phyloP scores from a whole-genome alignment of 2,329 filamentous ascomycete species.

The Rachicladosporium sp. region DNA sequence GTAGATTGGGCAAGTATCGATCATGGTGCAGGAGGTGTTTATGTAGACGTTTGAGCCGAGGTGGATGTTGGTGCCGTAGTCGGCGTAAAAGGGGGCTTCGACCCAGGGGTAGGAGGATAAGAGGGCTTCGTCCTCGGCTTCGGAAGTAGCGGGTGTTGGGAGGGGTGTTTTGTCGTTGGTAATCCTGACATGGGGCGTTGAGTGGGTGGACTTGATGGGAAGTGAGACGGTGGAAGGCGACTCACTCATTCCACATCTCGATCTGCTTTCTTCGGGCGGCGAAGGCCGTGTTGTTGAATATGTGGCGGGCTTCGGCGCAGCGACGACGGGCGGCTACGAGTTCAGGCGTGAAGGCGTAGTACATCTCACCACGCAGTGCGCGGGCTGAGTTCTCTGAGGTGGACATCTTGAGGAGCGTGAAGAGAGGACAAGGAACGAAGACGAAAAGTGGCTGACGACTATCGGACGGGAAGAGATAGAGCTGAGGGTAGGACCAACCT shows the following conservation, averaged over 20 bases:
- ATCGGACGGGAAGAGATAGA: no score
- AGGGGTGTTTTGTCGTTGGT: slow-evolving; percentile 49
- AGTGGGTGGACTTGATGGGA: not conserved
- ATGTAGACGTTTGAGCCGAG: slow-evolving; percentile 62
- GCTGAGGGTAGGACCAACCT: no score
- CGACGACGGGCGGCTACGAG: slow-evolving; percentile 52
- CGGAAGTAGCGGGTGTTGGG: slow-evolving; percentile 44
- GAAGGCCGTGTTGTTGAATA: slow-evolving; percentile 50
- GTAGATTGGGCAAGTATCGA: slow-evolving; percentile 64
- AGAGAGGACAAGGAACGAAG: no score
- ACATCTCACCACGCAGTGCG: slow-evolving; percentile 42
- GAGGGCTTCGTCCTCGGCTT: slow-evolving; percentile 53
- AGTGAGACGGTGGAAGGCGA: slow-evolving; percentile 9
- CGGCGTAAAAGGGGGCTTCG: slow-evolving; percentile 54
- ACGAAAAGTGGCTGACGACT: no score
- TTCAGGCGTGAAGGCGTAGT: slow-evolving; percentile 59
- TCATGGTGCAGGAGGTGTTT: slow-evolving; percentile 61
- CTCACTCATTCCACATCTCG: slow-evolving; percentile 61
- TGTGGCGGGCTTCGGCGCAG: slow-evolving; percentile 48
- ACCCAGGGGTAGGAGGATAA: slow-evolving; percentile 57
- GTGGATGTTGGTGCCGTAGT: slow-evolving; percentile 67
- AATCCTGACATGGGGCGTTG: slow-evolving; percentile 37
- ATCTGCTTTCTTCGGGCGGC: slow-evolving; percentile 49
- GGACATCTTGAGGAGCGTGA: no score
- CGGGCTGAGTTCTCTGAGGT: slow-evolving; percentile 25